Conservation (phyloP, 352 stramenopile species). For the Halophytophthora polymorphica region DNA sequence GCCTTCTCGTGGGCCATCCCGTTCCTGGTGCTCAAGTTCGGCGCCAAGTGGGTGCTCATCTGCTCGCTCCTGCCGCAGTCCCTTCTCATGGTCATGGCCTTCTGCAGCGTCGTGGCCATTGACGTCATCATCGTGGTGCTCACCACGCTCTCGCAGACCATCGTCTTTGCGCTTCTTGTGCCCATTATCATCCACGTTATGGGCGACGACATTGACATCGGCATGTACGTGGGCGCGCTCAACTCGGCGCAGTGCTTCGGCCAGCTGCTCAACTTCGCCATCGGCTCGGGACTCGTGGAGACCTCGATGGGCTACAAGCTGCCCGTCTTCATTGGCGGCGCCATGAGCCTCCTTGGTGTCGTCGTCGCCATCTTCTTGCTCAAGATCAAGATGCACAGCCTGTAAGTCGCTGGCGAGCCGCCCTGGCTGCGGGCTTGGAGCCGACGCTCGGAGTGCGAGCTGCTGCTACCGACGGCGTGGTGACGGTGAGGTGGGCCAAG, state of each 20-base stretch:
- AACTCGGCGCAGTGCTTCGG: slow-evolving; percentile 11
- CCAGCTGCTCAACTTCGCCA: slow-evolving; percentile 20
- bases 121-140: slow-evolving; percentile 17
- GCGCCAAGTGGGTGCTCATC: slow-evolving; percentile 8
- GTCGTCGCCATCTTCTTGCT: slow-evolving; percentile 8
- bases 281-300: slow-evolving; percentile 14
- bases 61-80: slow-evolving; percentile 12
- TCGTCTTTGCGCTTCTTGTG: slow-evolving; percentile 13
- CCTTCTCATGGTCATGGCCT: slow-evolving; percentile 13
- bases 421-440: too few species aligned
- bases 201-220: slow-evolving; percentile 14
- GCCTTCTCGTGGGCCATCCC: slow-evolving; percentile 12
- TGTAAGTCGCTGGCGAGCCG: slow-evolving; percentile 6
- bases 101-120: background rate
- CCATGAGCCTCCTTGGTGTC: slow-evolving; percentile 10
- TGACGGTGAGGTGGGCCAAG: too few species aligned
- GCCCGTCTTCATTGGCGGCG: slow-evolving; percentile 16
- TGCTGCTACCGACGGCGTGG: too few species aligned
- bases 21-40: slow-evolving; percentile 14
- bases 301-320: slow-evolving; percentile 18
- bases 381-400: slow-evolving; percentile 10
- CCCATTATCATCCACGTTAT: slow-evolving; percentile 11
- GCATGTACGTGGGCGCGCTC: slow-evolving; percentile 17
- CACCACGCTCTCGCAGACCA: slow-evolving; percentile 13
- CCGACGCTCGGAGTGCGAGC: background rate